Evolutionary conservation across 306 rosid species (phyloP).

Genomic region (Rubus idaeus): DNA sequence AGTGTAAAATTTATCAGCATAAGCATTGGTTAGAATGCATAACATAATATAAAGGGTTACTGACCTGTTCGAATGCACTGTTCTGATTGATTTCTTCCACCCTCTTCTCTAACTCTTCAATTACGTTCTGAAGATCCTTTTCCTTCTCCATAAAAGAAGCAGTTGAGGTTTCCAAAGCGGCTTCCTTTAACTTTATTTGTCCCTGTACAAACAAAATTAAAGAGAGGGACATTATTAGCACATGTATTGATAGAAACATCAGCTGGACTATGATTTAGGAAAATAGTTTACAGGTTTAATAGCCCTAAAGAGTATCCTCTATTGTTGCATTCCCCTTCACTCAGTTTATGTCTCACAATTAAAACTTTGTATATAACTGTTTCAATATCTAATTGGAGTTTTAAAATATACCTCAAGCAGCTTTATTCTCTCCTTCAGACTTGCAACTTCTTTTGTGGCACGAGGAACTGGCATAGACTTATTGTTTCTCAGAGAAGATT

Average conservation of each 20-base stretch:
- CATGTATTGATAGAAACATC: background rate
- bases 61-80: conserved; percentile 57
- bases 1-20: background rate
- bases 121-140: conserved; percentile 67
- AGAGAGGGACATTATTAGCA: background rate
- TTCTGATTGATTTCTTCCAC: conserved; percentile 56
- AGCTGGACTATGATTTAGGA: background rate
- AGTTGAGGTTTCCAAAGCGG: conserved; percentile 57
- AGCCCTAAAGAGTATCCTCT: background rate
- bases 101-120: conserved; percentile 63
- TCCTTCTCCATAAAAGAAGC: conserved; percentile 62
- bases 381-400: conserved; percentile 15
- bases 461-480: conserved; percentile 43
- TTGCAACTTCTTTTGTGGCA: conserved; percentile 56
- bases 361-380: conserved; percentile 15
- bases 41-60: background rate
- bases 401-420: conserved; percentile 72
- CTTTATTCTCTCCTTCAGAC: conserved; percentile 68
- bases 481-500: conserved; percentile 41
- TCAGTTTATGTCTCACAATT: conserved; percentile 9
- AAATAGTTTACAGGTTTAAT: background rate
- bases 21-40: background rate
- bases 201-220: conserved; percentile 43
- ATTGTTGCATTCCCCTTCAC: conserved; percentile 7
- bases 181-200: conserved; percentile 61